A percentile compares a stretch with the other conserved stretches of the same genome.
Evolutionary conservation across 2,329 filamentous ascomycete genomes (phyloP).

Genomic region (Fusarium torreyae): DNA sequence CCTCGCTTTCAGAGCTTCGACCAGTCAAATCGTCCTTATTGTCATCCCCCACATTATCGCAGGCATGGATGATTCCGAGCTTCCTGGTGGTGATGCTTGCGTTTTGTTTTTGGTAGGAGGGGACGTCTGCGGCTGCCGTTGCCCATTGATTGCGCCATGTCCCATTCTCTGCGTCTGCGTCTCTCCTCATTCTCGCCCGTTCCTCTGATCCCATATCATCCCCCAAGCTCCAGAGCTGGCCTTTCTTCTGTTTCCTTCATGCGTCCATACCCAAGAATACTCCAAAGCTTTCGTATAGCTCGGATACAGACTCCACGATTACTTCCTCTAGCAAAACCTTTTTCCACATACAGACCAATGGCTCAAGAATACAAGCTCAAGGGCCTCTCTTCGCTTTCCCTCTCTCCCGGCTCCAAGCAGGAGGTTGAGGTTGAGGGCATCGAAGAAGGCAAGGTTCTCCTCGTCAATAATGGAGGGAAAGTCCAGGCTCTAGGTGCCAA

Average conservation of each 20-base stretch:
- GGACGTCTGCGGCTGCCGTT: conserved; percentile 10
- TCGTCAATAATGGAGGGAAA: conserved; percentile 83
- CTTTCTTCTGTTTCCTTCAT: conserved; percentile 28
- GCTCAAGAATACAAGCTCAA: conserved; percentile 79
- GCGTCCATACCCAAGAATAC: conserved; percentile 31
- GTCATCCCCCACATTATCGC: conserved; percentile 49
- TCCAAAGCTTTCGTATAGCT: conserved; percentile 32
- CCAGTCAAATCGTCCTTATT: conserved; percentile 44
- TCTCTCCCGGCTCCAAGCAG: conserved; percentile 86
- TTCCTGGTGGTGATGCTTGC: conserved; percentile 37
- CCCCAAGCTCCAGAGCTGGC: conserved; percentile 10
- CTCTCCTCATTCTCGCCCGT: conserved; percentile 22
- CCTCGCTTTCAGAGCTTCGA: conserved; percentile 20
- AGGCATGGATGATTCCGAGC: conserved; percentile 40
- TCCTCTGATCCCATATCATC: conserved; percentile 11
- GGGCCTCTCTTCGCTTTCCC: conserved; percentile 78
- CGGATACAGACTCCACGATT: conserved; percentile 27
- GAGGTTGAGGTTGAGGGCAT: conserved; percentile 94
- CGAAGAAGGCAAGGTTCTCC: conserved; percentile 86
- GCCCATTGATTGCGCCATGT: conserved; percentile 34
- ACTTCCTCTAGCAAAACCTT: conserved; percentile 27
- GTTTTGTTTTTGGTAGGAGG: conserved; percentile 14
- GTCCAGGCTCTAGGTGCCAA: conserved; percentile 86
- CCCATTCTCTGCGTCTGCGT: conserved; percentile 17
- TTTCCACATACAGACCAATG: conserved; percentile 60